Percentiles rank a stretch among this genome's conserved stretches.
Evolutionary conservation across 106 monocot species (phyloP).

Genomic region (Platanthera zijinensis): DNA sequence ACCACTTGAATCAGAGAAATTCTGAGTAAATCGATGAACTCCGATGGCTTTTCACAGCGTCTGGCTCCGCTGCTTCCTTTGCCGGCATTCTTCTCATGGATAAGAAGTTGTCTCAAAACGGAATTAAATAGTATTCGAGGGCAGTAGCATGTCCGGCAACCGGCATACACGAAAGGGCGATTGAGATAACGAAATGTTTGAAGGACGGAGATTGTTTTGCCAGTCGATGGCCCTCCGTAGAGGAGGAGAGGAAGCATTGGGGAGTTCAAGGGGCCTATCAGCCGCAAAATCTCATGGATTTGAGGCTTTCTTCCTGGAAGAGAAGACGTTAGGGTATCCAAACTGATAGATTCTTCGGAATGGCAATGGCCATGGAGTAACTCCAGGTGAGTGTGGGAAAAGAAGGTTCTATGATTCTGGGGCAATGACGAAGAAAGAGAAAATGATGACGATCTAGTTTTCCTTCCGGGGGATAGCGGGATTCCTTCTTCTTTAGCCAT

Average conservation of each 20-base stretch:
- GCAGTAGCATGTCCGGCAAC: slow-evolving; percentile 54
- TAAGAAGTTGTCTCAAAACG: slow-evolving; percentile 49
- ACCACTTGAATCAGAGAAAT: slow-evolving; percentile 23
- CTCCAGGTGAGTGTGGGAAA: neutral
- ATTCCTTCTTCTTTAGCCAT: slow-evolving; percentile 4
- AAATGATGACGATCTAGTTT: slow-evolving; percentile 12
- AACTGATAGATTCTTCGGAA: slow-evolving; percentile 7
- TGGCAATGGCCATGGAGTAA: neutral
- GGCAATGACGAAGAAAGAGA: neutral
- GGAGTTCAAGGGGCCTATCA: slow-evolving; percentile 54
- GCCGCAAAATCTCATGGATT: slow-evolving; percentile 28
- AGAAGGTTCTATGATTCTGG: neutral
- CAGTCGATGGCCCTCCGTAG: slow-evolving; percentile 66
- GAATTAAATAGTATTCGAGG: slow-evolving; percentile 55
- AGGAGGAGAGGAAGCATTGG: slow-evolving; percentile 67
- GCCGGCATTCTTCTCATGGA: slow-evolving; percentile 10
- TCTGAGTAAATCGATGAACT: slow-evolving; percentile 54
- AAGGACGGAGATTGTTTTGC: slow-evolving; percentile 59
- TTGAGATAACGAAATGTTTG: slow-evolving; percentile 48
- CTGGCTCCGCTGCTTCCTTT: slow-evolving; percentile 31
- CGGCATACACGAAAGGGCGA: slow-evolving; percentile 55
- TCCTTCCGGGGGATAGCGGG: slow-evolving; percentile 10
- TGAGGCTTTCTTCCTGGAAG: slow-evolving; percentile 37
- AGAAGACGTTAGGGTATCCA: slow-evolving; percentile 17
- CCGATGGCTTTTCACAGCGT: slow-evolving; percentile 60